These are phyloP conservation scores for Arabidopsis arenosa DNA, from an alignment of 345 rosid genomes.

Conservation along the genomic window DNA sequence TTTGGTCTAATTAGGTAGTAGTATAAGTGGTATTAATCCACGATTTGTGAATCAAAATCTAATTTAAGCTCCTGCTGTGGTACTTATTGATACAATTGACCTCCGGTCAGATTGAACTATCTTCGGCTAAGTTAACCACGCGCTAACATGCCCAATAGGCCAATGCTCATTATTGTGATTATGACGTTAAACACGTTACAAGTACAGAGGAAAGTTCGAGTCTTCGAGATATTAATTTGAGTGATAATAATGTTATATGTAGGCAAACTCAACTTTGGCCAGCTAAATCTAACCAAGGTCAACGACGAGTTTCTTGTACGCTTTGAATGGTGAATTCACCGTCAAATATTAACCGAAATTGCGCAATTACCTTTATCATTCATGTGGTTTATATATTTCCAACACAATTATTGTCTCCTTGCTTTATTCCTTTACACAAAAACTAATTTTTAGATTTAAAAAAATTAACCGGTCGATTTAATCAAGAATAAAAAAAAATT, in stretches of 20 bases:
- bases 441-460: background rate
- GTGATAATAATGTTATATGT: background rate
- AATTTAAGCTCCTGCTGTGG: background rate
- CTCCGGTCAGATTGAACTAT: background rate
- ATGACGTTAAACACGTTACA: background rate
- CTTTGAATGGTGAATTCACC: background rate
- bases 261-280: constrained; percentile 3
- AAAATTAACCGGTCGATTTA: background rate
- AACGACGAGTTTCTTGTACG: background rate
- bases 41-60: background rate
- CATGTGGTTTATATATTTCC: too few species aligned
- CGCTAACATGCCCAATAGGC: background rate
- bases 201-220: constrained; percentile 7
- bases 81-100: background rate
- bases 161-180: background rate
- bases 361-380: background rate
- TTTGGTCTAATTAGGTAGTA: background rate
- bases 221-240: background rate
- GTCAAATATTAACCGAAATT: background rate
- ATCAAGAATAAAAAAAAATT: background rate
- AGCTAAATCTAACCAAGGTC: constrained; percentile 1
- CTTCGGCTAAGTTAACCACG: background rate
- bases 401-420: background rate
- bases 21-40: background rate
- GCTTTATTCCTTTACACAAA: background rate